Evolutionary conservation across 805 yeast species (phyloP), one percentile per base, ranked within the genome.

Genomic region (Metschnikowia dekortorum): DNA sequence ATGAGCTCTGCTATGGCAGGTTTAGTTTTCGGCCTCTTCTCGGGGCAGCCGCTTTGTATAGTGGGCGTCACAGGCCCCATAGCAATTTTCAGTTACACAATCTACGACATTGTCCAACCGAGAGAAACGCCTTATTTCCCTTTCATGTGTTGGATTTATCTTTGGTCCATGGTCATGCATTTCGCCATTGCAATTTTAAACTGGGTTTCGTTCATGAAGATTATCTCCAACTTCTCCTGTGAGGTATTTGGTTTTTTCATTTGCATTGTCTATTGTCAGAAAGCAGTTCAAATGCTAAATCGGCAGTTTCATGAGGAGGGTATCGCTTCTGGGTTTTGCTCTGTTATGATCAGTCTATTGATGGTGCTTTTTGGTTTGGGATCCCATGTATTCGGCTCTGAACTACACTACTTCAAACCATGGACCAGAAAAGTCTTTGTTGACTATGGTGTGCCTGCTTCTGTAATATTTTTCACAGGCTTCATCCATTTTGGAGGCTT

Each of bases 51-150:
- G 0, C 68, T 94, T 29, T 88, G 96, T 60, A 87, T 92, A 28
- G 98, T 94, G 8, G 99, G 99, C 3, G 97, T 92, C 5, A 94
- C 98, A 0, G 99, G 98, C 0, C 99, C 99, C 0, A 85, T 94
- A 13, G 72, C 96, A 1, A 91, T 92, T 53, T 92, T 94, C 76
- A 88, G 88, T 61, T 90, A 89, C 61, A 94, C 98, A 0, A 91
- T 94, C 0, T 88, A 84, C 62, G 85, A 85, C 52, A 75, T 88
- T 45, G 76, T 88, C 35, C 68, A 63, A 22, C 84, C 87, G 0
- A 63, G 76, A 52, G 77, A 75, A 8, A 70, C 78, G 0, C 76
- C 78, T 8, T 90, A 80, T 64, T 90, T 92, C 68, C 89, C 91
- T 14, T 92, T 92, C 65, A 91, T 94, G 96, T 85, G 92, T 63